Percentiles rank a stretch among this genome's conserved stretches.
phyloP scores from a whole-genome alignment of 2,329 filamentous ascomycete species.

The Lasiodiplodia sp. region DNA sequence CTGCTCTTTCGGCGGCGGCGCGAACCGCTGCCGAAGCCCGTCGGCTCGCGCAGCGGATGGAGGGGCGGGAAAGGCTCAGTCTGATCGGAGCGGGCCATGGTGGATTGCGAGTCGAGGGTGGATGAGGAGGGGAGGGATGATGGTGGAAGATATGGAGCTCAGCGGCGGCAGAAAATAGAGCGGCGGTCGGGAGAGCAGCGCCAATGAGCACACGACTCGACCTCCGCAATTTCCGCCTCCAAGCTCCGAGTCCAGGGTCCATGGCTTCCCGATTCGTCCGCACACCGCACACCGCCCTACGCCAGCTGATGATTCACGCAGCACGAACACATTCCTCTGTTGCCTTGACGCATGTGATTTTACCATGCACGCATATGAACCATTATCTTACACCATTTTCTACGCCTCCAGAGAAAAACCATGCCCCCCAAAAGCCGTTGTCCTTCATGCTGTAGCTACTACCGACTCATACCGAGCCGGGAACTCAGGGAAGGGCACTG shows the following conservation, averaged over 20 bases:
- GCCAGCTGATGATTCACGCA: neutral
- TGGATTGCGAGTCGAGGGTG: neutral
- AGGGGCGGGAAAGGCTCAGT: slow-evolving; percentile 30
- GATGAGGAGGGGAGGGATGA: slow-evolving; percentile 18
- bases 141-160: slow-evolving; percentile 16
- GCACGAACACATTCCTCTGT: neutral
- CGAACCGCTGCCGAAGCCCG: slow-evolving; percentile 8
- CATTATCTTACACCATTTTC: slow-evolving; percentile 9
- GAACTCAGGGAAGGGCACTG: too few relatives aligned
- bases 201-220: slow-evolving; percentile 18
- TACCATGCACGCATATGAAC: neutral
- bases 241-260: slow-evolving; percentile 6
- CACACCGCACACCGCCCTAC: neutral
- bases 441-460: slow-evolving; percentile 3
- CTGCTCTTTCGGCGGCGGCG: slow-evolving; percentile 28
- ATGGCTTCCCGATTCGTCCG: neutral
- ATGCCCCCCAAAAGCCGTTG: neutral
- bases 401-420: neutral
- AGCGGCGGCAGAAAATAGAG: slow-evolving; percentile 19
- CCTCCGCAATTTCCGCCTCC: slow-evolving; percentile 21
- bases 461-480: neutral
- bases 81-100: slow-evolving; percentile 26
- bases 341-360: slow-evolving; percentile 5
- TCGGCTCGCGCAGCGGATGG: slow-evolving; percentile 2
- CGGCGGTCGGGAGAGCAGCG: slow-evolving; percentile 1